A percentile compares a stretch with the other conserved stretches of the same genome.
Evolutionary conservation across 106 monocot species (phyloP).

Genomic region (Dendrobium chrysotoxum): DNA sequence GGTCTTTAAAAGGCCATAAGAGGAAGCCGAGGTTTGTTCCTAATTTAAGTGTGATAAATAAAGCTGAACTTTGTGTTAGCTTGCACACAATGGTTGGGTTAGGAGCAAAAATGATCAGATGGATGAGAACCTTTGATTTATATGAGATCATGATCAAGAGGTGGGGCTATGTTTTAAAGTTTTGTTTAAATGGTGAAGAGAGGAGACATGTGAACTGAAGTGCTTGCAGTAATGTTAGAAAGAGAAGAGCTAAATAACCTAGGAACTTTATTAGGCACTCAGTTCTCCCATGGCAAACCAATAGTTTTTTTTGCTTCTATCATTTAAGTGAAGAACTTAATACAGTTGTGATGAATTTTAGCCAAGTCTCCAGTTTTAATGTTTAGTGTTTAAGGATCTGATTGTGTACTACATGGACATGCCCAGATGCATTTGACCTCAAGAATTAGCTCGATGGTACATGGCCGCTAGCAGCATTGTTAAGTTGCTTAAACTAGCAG

Average conservation of each 20-base stretch:
- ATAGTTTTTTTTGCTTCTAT: no score
- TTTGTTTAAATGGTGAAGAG: not conserved
- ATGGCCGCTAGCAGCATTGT: no score
- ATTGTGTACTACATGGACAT: no score
- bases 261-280: not conserved
- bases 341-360: not conserved
- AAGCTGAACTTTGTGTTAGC: no score
- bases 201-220: not conserved
- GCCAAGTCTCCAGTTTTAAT: not conserved
- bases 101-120: not conserved
- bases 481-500: no score
- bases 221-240: not conserved
- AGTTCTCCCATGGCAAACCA: no score
- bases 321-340: not conserved
- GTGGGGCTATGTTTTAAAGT: not conserved
- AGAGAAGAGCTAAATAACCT: not conserved
- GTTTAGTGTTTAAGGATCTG: no score
- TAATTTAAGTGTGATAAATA: no score
- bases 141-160: not conserved
- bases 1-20: no score
- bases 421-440: no score
- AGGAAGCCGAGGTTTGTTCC: no score
- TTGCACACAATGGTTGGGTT: not conserved
- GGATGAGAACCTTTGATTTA: conserved; percentile 1
- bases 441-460: no score